These are phyloP conservation scores for Glutinoglossum americanum DNA, from an alignment of 495 filamentous ascomycete species.

Conservation along the genomic window DNA sequence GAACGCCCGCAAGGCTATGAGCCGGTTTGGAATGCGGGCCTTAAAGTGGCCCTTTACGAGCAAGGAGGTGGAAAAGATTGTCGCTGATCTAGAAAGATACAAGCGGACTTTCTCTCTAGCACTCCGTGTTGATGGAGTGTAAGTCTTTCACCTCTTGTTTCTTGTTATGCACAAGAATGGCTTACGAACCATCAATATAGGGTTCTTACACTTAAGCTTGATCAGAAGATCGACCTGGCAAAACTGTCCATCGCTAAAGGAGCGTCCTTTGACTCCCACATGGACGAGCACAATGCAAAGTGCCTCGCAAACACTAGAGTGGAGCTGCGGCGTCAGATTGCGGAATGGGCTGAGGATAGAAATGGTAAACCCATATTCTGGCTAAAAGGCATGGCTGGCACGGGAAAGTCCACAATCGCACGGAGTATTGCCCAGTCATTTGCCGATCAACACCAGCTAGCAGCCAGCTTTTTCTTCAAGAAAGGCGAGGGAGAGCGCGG, in stretches of 20 bases:
- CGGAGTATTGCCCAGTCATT: conserved; percentile 7
- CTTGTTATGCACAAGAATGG: neutral
- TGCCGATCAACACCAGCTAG: conserved; percentile 3
- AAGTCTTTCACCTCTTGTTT: conserved; percentile 7
- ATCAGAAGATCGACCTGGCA: neutral
- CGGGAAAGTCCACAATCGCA: too few relatives aligned
- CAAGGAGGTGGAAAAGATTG: conserved; percentile 18
- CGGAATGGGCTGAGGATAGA: conserved; percentile 13
- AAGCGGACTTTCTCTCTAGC: conserved; percentile 18
- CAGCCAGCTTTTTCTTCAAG: too few relatives aligned
- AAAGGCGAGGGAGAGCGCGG: too few relatives aligned
- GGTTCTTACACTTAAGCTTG: neutral
- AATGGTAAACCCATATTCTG: conserved; percentile 18
- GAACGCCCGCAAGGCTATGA: conserved; percentile 10
- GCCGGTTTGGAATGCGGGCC: too few relatives aligned
- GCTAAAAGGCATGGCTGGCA: conserved; percentile 24
- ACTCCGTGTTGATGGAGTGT: conserved; percentile 22
- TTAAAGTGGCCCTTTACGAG: too few relatives aligned
- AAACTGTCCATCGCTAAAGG: neutral
- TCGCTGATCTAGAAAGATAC: conserved; percentile 16
- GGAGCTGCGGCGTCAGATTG: conserved; percentile 16
- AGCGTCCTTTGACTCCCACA: too few relatives aligned
- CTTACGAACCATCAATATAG: neutral
- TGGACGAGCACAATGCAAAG: too few relatives aligned
- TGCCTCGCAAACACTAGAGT: conserved; percentile 12